phyloP scores from a whole-genome alignment of 164 flowering plant genomes.

The Tinospora cordifolia region DNA sequence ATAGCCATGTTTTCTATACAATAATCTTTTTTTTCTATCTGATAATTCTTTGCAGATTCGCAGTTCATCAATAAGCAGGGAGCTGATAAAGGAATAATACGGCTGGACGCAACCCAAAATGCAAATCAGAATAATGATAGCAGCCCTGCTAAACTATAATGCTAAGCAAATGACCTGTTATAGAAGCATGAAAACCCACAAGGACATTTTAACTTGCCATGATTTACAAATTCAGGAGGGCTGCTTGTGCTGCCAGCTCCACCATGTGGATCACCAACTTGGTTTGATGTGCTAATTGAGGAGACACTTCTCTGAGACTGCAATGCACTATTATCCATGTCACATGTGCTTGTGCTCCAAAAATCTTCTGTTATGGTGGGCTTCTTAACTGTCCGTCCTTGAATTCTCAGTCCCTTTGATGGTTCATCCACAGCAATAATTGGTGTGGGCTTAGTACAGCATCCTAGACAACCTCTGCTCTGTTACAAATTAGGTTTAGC shows the following conservation, averaged over 20 bases:
- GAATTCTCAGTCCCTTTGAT: constrained; percentile 58
- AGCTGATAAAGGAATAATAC: not conserved
- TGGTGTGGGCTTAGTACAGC: constrained; percentile 58
- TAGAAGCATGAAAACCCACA: not conserved
- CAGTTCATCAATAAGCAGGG: not conserved
- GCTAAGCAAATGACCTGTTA: not conserved
- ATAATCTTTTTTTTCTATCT: too few species aligned
- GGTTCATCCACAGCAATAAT: constrained; percentile 67
- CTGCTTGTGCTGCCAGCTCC: constrained; percentile 34
- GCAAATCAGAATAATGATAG: not conserved
- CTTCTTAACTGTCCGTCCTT: constrained; percentile 56
- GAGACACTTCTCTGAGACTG: constrained; percentile 74
- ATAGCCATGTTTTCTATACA: too few species aligned
- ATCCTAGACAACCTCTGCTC: constrained; percentile 88
- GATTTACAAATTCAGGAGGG: constrained; percentile 61
- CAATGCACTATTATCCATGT: constrained; percentile 57
- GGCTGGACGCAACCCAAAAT: not conserved
- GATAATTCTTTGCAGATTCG: not conserved
- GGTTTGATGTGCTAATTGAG: constrained; percentile 58
- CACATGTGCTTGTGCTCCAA: constrained; percentile 86
- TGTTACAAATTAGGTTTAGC: constrained; percentile 52
- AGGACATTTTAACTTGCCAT: constrained; percentile 37
- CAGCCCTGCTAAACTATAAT: not conserved
- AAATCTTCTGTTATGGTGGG: constrained; percentile 60
- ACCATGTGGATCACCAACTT: constrained; percentile 23